Evolutionary conservation across 2,329 filamentous ascomycete genomes (phyloP).

Genomic region (Colletotrichum melonis): DNA sequence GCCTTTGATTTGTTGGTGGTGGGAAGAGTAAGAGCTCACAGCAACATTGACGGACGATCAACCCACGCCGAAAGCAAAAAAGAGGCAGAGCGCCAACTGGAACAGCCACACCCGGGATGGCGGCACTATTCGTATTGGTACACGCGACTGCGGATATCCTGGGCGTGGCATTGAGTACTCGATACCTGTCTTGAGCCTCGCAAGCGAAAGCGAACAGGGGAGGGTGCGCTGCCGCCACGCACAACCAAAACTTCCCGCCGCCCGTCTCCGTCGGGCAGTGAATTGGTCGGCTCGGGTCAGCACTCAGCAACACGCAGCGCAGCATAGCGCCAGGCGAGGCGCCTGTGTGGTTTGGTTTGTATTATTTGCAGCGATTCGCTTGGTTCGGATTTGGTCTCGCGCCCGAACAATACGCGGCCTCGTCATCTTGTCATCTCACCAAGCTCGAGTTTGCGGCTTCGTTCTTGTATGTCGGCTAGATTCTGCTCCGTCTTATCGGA

Average conservation of each 20-base stretch:
- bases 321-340: background rate
- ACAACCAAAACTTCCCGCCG: slow-evolving; percentile 11
- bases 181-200: background rate
- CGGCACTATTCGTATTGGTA: background rate
- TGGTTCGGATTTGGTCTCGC: slow-evolving; percentile 10
- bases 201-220: slow-evolving; percentile 13
- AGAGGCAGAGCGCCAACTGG: slow-evolving; percentile 20
- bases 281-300: background rate
- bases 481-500: background rate
- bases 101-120: slow-evolving; percentile 25
- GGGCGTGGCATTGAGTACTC: background rate
- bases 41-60: slow-evolving; percentile 8
- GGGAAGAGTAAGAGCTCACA: slow-evolving; percentile 10
- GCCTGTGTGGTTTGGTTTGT: background rate
- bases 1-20: slow-evolving; percentile 29
- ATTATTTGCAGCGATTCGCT: slow-evolving; percentile 1
- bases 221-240: background rate
- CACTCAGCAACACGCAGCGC: background rate
- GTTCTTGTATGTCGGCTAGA: background rate
- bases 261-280: slow-evolving; percentile 17
- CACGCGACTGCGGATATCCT: background rate
- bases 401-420: slow-evolving; percentile 5
- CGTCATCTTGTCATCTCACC: background rate
- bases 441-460: background rate
- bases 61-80: background rate